Conservation (phyloP, 2,329 filamentous ascomycete species). For the Cordyceps farinosa region DNA sequence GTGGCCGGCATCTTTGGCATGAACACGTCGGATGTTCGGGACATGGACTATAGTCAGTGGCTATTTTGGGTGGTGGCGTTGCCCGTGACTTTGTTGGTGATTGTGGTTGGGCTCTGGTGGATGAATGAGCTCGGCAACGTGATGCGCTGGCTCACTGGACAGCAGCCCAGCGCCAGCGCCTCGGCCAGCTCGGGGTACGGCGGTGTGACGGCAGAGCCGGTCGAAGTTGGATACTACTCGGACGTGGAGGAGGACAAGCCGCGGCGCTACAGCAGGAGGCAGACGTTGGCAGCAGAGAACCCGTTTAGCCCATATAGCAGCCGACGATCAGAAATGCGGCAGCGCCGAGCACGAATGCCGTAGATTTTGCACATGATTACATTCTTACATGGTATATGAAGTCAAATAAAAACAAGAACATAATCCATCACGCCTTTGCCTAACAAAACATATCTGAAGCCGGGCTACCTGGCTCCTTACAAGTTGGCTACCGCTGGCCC, state of each 20-base stretch:
- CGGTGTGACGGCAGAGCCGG: constrained; percentile 5
- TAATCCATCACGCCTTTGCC: not conserved
- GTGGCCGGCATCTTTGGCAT: constrained; percentile 51
- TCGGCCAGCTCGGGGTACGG: not conserved
- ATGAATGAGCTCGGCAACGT: constrained; percentile 41
- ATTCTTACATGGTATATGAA: not conserved
- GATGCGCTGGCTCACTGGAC: constrained; percentile 28
- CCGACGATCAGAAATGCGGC: not conserved
- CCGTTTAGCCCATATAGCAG: not conserved
- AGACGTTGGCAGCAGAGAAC: not conserved
- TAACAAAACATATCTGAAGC: not conserved
- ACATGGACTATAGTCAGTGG: constrained; percentile 47
- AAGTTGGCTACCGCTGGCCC: not conserved
- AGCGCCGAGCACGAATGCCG: not conserved
- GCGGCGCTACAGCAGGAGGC: constrained; percentile 1
- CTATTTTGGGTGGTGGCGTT: constrained; percentile 48
- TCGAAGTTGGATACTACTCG: constrained; percentile 1
- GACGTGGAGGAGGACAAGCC: not conserved
- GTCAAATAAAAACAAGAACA: not conserved
- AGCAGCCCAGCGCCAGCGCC: not conserved
- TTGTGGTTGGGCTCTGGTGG: constrained; percentile 39
- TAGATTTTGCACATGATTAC: not conserved
- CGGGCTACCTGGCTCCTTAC: not conserved
- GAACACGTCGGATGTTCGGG: constrained; percentile 49
- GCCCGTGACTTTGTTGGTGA: constrained; percentile 42